Conservation (phyloP, 2,329 filamentous ascomycete species). For the Fusarium napiforme region DNA sequence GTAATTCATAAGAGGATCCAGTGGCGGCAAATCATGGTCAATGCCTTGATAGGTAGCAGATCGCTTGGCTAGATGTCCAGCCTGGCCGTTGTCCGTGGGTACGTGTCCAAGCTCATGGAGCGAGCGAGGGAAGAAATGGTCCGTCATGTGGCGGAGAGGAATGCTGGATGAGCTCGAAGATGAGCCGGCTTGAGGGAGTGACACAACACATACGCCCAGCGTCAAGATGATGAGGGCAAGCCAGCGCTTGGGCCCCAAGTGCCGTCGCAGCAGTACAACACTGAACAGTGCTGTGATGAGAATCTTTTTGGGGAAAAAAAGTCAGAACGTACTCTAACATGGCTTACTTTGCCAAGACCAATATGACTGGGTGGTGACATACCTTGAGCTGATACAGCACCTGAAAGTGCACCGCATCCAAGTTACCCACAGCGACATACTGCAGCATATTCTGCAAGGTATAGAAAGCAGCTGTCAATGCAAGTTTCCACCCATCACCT, state of each 20-base stretch:
- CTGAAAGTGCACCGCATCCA: conserved; percentile 93
- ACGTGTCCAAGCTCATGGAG: conserved; percentile 78
- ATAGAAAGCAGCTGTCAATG: conserved; percentile 87
- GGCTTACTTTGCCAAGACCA: neutral
- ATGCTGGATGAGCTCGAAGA: conserved; percentile 65
- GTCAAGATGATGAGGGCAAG: conserved; percentile 81
- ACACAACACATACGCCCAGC: conserved; percentile 85
- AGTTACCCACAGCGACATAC: conserved; percentile 89
- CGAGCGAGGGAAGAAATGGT: conserved; percentile 80
- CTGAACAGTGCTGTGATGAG: conserved; percentile 90
- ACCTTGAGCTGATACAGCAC: conserved; percentile 92
- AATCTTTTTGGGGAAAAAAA: conserved; percentile 61
- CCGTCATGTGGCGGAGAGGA: conserved; percentile 70
- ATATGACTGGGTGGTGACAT: conserved; percentile 17
- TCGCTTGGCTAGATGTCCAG: conserved; percentile 53
- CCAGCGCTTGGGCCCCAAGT: conserved; percentile 81
- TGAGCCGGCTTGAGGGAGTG: conserved; percentile 72
- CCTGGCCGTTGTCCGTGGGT: conserved; percentile 33
- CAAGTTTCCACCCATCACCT: conserved; percentile 93
- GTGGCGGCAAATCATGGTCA: conserved; percentile 64
- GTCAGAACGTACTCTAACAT: neutral
- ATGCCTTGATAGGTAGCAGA: conserved; percentile 95
- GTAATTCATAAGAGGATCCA: conserved; percentile 73
- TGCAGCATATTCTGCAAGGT: conserved; percentile 94
- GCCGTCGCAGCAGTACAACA: conserved; percentile 77